Percentiles rank a stretch among this genome's conserved stretches.
phyloP scores from a whole-genome alignment of 768 basidiomycete species.

The Pleurotus platypus region DNA sequence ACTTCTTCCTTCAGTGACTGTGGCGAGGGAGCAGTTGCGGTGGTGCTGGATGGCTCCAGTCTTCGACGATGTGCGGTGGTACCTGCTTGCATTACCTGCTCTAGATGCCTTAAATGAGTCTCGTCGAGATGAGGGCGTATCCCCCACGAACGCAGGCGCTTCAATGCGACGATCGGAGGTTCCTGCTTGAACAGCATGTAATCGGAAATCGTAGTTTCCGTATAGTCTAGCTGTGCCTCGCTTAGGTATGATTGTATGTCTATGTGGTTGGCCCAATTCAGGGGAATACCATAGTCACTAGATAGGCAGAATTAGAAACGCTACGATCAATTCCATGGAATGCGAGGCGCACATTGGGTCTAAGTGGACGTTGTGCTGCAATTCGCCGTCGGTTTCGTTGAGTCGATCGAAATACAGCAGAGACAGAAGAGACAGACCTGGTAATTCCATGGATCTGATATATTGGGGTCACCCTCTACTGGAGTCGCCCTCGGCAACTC shows the following conservation, averaged over 20 bases:
- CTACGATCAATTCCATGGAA: not conserved
- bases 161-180: not conserved
- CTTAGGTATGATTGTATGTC: not conserved
- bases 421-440: not conserved
- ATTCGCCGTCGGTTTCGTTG: not conserved
- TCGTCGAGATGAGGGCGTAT: not conserved
- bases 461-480: not conserved
- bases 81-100: conserved; percentile 7
- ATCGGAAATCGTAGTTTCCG: too few species aligned
- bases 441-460: not conserved
- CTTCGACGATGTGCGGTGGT: too few species aligned
- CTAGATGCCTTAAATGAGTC: not conserved
- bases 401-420: not conserved
- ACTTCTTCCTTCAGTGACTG: too few species aligned
- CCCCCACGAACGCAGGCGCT: not conserved
- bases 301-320: not conserved
- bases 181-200: not conserved
- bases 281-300: not conserved
- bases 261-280: not conserved
- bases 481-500: not conserved
- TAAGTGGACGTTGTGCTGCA: not conserved
- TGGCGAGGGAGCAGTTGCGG: too few species aligned
- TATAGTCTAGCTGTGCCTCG: too few species aligned
- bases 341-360: not conserved
- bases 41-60: too few species aligned